These are phyloP conservation scores for Thalia dealbata DNA, from an alignment of 176 grass and related monocot genomes.

Conservation along the genomic window DNA sequence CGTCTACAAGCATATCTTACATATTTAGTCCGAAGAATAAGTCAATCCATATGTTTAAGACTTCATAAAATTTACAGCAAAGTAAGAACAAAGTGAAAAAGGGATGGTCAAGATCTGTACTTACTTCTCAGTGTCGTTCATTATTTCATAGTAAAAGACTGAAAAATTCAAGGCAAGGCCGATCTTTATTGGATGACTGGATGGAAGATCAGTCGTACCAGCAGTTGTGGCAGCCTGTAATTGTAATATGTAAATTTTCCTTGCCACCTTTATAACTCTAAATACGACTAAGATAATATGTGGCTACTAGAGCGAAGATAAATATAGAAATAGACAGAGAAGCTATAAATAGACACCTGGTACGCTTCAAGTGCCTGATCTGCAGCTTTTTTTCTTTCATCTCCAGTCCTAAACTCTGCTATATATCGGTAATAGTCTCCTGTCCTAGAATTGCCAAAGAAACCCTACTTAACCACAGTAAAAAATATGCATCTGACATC, in stretches of 20 bases:
- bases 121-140: slow-evolving; percentile 1
- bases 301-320: not conserved
- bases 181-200: slow-evolving; percentile 1
- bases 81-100: not conserved
- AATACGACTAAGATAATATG: not conserved
- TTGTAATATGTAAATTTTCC: not conserved
- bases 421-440: slow-evolving; percentile 87
- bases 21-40: not conserved
- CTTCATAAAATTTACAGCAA: not conserved
- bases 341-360: slow-evolving; percentile 35
- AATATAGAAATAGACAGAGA: not conserved
- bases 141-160: slow-evolving; percentile 12
- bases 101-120: not conserved
- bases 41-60: not conserved
- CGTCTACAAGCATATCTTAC: not conserved
- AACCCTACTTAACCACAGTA: slow-evolving; percentile 1
- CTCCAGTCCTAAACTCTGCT: slow-evolving; percentile 68
- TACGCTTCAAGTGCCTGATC: slow-evolving; percentile 79
- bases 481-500: not conserved
- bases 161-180: slow-evolving; percentile 9
- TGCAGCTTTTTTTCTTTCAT: slow-evolving; percentile 59
- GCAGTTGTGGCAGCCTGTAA: slow-evolving; percentile 18
- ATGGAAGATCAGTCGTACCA: slow-evolving; percentile 12
- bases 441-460: slow-evolving; percentile 39
- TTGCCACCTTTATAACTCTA: not conserved